Evolutionary conservation across 148 eudicot species (phyloP).

Genomic region (Linanthus parryae): DNA sequence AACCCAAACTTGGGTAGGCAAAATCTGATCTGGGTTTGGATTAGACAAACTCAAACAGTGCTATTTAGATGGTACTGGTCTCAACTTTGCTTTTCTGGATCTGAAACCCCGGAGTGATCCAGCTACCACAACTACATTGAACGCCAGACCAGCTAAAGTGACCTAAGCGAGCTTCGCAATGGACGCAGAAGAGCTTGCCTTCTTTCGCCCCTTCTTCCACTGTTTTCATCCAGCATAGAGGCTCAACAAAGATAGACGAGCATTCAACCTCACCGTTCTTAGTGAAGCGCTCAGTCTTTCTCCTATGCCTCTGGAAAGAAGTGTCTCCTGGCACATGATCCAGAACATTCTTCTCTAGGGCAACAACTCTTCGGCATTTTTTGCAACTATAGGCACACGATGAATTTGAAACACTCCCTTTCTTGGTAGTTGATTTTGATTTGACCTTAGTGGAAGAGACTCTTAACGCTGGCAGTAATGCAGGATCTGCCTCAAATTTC

Average conservation of each 20-base stretch:
- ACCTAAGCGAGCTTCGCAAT: slow-evolving; percentile 89
- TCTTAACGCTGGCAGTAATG: slow-evolving; percentile 31
- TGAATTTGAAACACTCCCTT: too few species aligned
- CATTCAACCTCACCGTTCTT: slow-evolving; percentile 68
- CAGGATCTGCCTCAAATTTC: slow-evolving; percentile 86
- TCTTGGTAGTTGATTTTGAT: too few species aligned
- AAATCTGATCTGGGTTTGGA: too few species aligned
- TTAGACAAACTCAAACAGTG: too few species aligned
- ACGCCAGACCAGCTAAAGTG: slow-evolving; percentile 93
- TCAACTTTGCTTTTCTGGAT: slow-evolving; percentile 81
- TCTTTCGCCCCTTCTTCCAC: slow-evolving; percentile 89
- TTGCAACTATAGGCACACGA: slow-evolving; percentile 90
- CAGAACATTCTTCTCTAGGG: slow-evolving; percentile 68
- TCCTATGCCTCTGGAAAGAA: slow-evolving; percentile 79
- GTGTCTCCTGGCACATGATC: slow-evolving; percentile 77
- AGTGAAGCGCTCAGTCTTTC: slow-evolving; percentile 58
- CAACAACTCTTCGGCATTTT: slow-evolving; percentile 85
- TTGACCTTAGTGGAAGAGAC: too few species aligned
- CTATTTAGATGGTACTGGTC: slow-evolving; percentile 51
- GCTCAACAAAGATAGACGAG: slow-evolving; percentile 85
- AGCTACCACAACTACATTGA: slow-evolving; percentile 94
- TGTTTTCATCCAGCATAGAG: slow-evolving; percentile 94
- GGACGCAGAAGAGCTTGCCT: slow-evolving; percentile 77
- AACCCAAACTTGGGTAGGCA: too few species aligned
- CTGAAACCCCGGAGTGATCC: slow-evolving; percentile 98